These are phyloP conservation scores for Lolium perenne DNA, from an alignment of 176 grass and related monocot species.

Conservation along the genomic window DNA sequence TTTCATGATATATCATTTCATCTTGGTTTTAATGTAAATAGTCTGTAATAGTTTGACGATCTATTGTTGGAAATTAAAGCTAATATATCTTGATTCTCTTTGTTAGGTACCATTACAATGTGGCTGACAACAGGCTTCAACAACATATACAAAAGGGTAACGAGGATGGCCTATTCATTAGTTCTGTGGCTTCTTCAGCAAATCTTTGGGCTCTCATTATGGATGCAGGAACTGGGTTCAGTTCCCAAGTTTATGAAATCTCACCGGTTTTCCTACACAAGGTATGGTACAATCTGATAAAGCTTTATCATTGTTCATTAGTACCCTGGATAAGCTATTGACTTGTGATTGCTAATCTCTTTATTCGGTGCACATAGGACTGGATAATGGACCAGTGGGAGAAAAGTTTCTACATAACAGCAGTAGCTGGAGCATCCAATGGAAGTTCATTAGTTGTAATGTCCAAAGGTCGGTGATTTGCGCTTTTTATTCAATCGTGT, in stretches of 20 bases:
- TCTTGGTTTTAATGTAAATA: conserved; percentile 15
- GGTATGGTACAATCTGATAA: conserved; percentile 56
- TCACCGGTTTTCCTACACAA: conserved; percentile 93
- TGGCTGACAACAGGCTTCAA: conserved; percentile 81
- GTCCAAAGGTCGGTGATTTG: conserved; percentile 72
- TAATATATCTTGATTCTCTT: conserved; percentile 39
- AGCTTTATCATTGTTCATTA: conserved; percentile 10
- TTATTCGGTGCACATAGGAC: conserved; percentile 58
- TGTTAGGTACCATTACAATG: conserved; percentile 97
- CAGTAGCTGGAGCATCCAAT: conserved; percentile 85
- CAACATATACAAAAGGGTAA: conserved; percentile 95
- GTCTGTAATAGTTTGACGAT: conserved; percentile 27
- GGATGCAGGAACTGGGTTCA: conserved; percentile 93
- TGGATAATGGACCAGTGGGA: conserved; percentile 99
- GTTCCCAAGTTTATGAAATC: conserved; percentile 87
- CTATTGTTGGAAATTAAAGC: conserved; percentile 33
- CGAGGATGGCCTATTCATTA: conserved; percentile 88
- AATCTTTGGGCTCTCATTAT: conserved; percentile 99
- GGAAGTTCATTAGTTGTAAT: conserved; percentile 97
- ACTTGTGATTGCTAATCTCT: conserved; percentile 15
- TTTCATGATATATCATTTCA: neutral
- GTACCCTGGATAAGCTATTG: conserved; percentile 27
- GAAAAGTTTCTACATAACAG: conserved; percentile 47
- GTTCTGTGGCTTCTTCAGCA: conserved; percentile 80
- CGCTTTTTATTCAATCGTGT: neutral